Conservation (phyloP, 192 early-diverging fungal genomes). For the Kickxella alabastrina region DNA sequence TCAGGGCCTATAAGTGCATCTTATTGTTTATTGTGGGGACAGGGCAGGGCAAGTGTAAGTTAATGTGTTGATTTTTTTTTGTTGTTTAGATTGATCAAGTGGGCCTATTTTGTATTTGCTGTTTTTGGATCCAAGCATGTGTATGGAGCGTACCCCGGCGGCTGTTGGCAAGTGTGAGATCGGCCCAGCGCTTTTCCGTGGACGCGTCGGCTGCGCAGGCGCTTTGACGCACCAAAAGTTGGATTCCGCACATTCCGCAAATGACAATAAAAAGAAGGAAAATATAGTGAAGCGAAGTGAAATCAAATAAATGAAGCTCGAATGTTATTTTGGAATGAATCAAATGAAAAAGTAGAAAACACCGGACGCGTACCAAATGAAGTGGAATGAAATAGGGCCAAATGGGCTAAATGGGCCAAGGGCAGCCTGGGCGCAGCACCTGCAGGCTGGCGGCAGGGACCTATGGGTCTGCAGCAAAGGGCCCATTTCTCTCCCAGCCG, state of each 20-base stretch:
- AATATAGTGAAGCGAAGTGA: neutral
- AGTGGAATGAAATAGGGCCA: no score
- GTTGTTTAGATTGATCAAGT: neutral
- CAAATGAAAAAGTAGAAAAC: no score
- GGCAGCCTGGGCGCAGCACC: no score
- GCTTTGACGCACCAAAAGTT: conserved; percentile 14
- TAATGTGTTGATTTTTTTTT: neutral
- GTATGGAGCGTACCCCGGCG: conserved; percentile 42
- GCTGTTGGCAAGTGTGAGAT: conserved; percentile 23
- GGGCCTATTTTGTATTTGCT: no score
- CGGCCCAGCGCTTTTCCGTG: conserved; percentile 6
- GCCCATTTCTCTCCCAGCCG: no score
- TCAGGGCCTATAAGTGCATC: conserved; percentile 24
- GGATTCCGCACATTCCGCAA: conserved; percentile 38
- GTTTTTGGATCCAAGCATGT: no score
- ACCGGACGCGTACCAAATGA: no score
- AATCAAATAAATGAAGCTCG: no score
- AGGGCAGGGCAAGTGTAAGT: neutral
- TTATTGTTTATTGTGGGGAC: neutral
- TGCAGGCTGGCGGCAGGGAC: no score
- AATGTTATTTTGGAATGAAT: no score
- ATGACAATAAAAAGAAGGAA: conserved; percentile 2
- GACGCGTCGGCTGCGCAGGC: neutral
- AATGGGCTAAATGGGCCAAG: no score
- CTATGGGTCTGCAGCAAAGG: no score